Percentiles rank a stretch among this genome's conserved stretches.
These are phyloP conservation scores for Suillus decipiens DNA, from an alignment of 768 basidiomycete genomes.

Conservation along the genomic window DNA sequence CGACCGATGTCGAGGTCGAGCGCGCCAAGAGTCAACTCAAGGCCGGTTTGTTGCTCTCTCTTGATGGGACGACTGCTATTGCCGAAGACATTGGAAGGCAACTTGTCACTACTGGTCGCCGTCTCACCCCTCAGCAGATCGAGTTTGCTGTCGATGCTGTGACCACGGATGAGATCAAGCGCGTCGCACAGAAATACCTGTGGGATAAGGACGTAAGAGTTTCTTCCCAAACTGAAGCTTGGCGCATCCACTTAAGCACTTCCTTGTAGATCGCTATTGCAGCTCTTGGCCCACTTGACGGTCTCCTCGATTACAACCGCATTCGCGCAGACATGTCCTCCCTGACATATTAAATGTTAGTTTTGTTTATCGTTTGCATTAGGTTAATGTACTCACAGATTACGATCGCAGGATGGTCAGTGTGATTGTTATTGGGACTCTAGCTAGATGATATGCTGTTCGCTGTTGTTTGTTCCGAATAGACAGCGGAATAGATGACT, in stretches of 20 bases:
- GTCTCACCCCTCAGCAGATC: conserved; percentile 91
- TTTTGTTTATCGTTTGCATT: not conserved
- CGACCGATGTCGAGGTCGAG: conserved; percentile 87
- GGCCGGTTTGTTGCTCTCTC: conserved; percentile 83
- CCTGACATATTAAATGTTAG: conserved; percentile 56
- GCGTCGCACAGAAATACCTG: conserved; percentile 93
- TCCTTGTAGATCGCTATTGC: conserved; percentile 72
- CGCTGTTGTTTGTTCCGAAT: conserved; percentile 22
- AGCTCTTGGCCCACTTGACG: conserved; percentile 88
- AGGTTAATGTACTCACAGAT: not conserved
- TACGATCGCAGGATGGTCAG: not conserved
- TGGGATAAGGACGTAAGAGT: conserved; percentile 91
- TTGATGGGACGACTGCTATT: conserved; percentile 95
- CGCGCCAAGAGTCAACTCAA: conserved; percentile 98
- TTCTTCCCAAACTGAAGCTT: conserved; percentile 8
- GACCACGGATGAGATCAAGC: conserved; percentile 83
- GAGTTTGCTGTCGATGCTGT: conserved; percentile 93
- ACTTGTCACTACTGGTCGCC: conserved; percentile 88
- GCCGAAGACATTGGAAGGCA: conserved; percentile 99
- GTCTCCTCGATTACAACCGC: conserved; percentile 93
- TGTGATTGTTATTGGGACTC: conserved; percentile 4
- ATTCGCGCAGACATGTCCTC: conserved; percentile 83
- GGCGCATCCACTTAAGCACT: conserved; percentile 11
- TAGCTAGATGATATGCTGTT: conserved; percentile 25
- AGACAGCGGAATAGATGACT: conserved; percentile 22